These are phyloP conservation scores for Tubosaeta sp. DNA, from an alignment of 768 basidiomycete species.

Conservation along the genomic window DNA sequence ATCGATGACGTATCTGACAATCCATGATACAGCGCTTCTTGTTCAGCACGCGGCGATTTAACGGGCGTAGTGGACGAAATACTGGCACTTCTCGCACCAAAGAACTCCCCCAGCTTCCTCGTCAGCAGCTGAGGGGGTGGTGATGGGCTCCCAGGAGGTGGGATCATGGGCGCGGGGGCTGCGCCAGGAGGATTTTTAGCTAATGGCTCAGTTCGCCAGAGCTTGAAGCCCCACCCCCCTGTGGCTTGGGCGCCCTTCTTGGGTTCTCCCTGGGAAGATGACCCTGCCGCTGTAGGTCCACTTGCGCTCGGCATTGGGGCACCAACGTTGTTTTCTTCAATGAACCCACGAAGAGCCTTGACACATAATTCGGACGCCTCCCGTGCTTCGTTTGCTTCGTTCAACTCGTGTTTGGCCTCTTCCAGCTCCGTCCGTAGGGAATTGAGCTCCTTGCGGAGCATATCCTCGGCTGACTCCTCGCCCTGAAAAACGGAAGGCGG, in stretches of 20 bases:
- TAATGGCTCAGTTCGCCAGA: slow-evolving; percentile 51
- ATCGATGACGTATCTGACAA: slow-evolving; percentile 35
- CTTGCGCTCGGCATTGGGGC: slow-evolving; percentile 13
- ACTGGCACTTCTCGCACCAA: slow-evolving; percentile 49
- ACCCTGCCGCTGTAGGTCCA: slow-evolving; percentile 13
- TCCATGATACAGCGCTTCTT: slow-evolving; percentile 23
- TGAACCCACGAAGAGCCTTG: slow-evolving; percentile 77
- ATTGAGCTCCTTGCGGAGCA: slow-evolving; percentile 56
- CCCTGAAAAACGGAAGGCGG: slow-evolving; percentile 33
- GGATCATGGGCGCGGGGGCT: slow-evolving; percentile 26
- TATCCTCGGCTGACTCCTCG: slow-evolving; percentile 45
- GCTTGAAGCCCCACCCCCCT: slow-evolving; percentile 64
- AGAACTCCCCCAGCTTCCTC: slow-evolving; percentile 69
- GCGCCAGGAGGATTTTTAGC: slow-evolving; percentile 26
- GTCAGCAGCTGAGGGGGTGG: slow-evolving; percentile 45
- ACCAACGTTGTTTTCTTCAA: slow-evolving; percentile 69
- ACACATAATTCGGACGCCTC: slow-evolving; percentile 87
- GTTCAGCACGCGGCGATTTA: slow-evolving; percentile 23
- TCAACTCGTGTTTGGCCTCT: slow-evolving; percentile 60
- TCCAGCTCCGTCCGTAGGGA: slow-evolving; percentile 57
- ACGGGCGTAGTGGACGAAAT: slow-evolving; percentile 41
- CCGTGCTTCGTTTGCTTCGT: slow-evolving; percentile 76
- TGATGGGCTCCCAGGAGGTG: slow-evolving; percentile 19
- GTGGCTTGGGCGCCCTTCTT: slow-evolving; percentile 28
- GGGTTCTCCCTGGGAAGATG: slow-evolving; percentile 29